These are phyloP conservation scores for Phytophthora brassicae DNA, from an alignment of 352 stramenopile species.

Conservation along the genomic window DNA sequence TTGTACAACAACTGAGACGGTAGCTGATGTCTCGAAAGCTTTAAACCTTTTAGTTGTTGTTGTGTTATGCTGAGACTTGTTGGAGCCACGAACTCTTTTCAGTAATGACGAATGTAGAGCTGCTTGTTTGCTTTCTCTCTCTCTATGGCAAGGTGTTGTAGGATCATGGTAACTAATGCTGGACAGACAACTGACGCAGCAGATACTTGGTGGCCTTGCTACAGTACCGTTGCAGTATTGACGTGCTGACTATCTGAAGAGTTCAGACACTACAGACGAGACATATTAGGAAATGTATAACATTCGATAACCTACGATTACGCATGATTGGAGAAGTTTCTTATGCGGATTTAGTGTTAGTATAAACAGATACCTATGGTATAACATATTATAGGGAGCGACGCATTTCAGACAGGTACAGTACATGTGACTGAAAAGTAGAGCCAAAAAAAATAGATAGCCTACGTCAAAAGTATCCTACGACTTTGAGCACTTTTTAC, in stretches of 20 bases:
- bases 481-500: slow-evolving; percentile 6
- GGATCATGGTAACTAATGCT: too few relatives aligned
- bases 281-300: slow-evolving; percentile 8
- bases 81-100: slow-evolving; percentile 26
- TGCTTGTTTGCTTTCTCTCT: neutral
- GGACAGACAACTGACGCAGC: too few relatives aligned
- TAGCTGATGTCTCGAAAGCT: too few relatives aligned
- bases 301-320: neutral
- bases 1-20: neutral
- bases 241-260: neutral
- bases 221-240: neutral
- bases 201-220: neutral
- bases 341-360: too few relatives aligned
- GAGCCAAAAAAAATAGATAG: slow-evolving; percentile 8
- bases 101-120: slow-evolving; percentile 12
- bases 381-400: too few relatives aligned
- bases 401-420: too few relatives aligned
- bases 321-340: too few relatives aligned
- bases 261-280: slow-evolving; percentile 22
- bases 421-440: slow-evolving; percentile 1
- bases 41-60: too few relatives aligned
- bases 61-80: slow-evolving; percentile 14
- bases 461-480: slow-evolving; percentile 14
- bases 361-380: too few relatives aligned
- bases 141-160: too few relatives aligned